These are phyloP conservation scores for Fusarium poae DNA, from an alignment of 2,329 filamentous ascomycete species.

Conservation along the genomic window DNA sequence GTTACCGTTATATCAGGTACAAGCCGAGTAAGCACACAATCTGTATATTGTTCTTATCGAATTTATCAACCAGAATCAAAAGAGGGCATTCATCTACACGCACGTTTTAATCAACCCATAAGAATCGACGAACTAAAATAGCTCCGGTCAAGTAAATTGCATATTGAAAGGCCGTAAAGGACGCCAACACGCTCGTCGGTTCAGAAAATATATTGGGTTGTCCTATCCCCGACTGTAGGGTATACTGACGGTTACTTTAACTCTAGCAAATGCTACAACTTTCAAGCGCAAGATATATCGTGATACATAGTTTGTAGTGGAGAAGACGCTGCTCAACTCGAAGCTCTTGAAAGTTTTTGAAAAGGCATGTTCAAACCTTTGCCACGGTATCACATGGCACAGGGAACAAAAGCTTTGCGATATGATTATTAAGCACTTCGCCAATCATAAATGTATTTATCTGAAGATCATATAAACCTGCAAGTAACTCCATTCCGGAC, in stretches of 20 bases:
- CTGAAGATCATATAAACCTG: neutral
- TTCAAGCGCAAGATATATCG: neutral
- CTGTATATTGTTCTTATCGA: constrained; percentile 5
- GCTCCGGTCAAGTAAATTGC: neutral
- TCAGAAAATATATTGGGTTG: neutral
- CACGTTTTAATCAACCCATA: neutral
- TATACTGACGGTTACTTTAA: neutral
- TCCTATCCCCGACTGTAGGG: neutral
- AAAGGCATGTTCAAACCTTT: neutral
- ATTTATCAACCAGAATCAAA: constrained; percentile 14
- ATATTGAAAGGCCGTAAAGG: neutral
- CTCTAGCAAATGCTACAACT: neutral
- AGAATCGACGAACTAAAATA: neutral
- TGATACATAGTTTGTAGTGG: too few relatives aligned
- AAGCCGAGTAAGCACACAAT: neutral
- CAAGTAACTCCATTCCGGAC: neutral
- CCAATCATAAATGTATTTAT: constrained; percentile 16
- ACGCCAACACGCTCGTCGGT: neutral
- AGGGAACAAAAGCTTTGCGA: too few relatives aligned
- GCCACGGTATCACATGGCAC: neutral
- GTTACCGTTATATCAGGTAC: neutral
- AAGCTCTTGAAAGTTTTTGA: neutral
- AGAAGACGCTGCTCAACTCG: neutral
- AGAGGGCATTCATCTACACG: neutral
- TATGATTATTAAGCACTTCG: constrained; percentile 7